Base-by-base conservation (phyloP, 2,329 filamentous ascomycete genomes). In the Leptographium galeiforme region DNA sequence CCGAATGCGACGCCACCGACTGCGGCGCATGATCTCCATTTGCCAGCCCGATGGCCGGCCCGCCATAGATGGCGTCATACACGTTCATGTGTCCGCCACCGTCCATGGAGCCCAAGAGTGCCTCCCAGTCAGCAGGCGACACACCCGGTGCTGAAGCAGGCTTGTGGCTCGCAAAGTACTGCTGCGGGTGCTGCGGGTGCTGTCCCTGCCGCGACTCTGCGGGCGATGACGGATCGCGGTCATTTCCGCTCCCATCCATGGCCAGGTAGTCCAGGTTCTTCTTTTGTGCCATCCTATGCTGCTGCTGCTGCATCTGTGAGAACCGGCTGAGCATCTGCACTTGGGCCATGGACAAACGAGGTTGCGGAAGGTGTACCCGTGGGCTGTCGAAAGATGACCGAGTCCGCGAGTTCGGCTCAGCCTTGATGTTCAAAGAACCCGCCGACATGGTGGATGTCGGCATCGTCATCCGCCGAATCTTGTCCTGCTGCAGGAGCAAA, bases 61-160 rank as follows among this genome's bases (percentile, higher is more conserved):
- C 85, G 40, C 85, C 86, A 60, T 89, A 89, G 53, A 89, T 88
- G 43, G 83, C 84, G 63, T 89, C 84, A 66, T 88, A 93, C n/a
- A 94, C 84, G 63, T 91, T 94, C 52, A 83, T 80, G 58, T 84
- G 78, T 0, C 87, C 87, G 39, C 82, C 87, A 39, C 82, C 82
- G 61, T 95, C 89, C 65, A 95, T 81, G 25, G 84, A 84, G 5
- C 85, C 83, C 2, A 95, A 75, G 0, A 95, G 74, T 2, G 84
- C 81, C 65, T 95, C 89, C 89, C 89, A 95, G 61, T 93, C 87
- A 0, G 81, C 74, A 10, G 82, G 70, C 1, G 81, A 81, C 13
- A 84, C 74, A 16, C 68, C 50, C 1, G 56, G 51, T 2, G 54
- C 47, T 10, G 4, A 65, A 57, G 62, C 59, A 41, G 68, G 59